phyloP scores from a whole-genome alignment of 75 land plant genomes.

The Picea sitchensis region DNA sequence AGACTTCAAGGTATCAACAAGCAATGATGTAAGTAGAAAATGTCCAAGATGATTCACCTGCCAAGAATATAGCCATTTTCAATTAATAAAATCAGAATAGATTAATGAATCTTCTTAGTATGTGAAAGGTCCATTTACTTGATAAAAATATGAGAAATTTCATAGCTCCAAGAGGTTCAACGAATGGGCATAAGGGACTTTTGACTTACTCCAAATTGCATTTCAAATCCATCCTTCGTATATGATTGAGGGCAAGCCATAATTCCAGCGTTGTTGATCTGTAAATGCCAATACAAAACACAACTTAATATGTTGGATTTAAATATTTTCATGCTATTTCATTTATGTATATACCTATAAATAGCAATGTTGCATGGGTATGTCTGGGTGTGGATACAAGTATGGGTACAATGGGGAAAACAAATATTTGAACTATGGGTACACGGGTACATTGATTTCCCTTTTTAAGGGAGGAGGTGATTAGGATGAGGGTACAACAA shows the following conservation, averaged over 20 bases:
- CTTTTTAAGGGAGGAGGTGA: too few relatives aligned
- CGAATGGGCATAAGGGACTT: background rate
- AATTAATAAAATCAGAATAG: background rate
- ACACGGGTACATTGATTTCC: too few relatives aligned
- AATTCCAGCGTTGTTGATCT: slow-evolving; percentile 40
- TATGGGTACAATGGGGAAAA: too few relatives aligned
- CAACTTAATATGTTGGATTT: too few relatives aligned
- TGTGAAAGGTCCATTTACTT: background rate
- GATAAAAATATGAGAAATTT: background rate
- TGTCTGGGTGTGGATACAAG: too few relatives aligned
- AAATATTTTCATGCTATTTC: too few relatives aligned
- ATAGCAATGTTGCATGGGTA: too few relatives aligned
- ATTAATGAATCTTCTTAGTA: background rate
- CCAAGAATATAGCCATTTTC: background rate
- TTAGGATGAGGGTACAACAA: too few relatives aligned
- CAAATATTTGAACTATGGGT: too few relatives aligned
- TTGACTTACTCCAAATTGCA: slow-evolving; percentile 30
- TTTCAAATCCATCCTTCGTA: slow-evolving; percentile 36
- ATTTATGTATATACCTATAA: too few relatives aligned
- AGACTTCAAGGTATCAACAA: slow-evolving; percentile 17
- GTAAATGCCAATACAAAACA: slow-evolving; percentile 1
- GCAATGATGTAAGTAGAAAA: slow-evolving; percentile 29
- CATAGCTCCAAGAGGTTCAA: background rate
- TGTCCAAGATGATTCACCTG: slow-evolving; percentile 44
- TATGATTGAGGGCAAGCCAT: slow-evolving; percentile 38